Base-by-base conservation (phyloP, 257 asterid genomes). In the Solanum piurae region DNA sequence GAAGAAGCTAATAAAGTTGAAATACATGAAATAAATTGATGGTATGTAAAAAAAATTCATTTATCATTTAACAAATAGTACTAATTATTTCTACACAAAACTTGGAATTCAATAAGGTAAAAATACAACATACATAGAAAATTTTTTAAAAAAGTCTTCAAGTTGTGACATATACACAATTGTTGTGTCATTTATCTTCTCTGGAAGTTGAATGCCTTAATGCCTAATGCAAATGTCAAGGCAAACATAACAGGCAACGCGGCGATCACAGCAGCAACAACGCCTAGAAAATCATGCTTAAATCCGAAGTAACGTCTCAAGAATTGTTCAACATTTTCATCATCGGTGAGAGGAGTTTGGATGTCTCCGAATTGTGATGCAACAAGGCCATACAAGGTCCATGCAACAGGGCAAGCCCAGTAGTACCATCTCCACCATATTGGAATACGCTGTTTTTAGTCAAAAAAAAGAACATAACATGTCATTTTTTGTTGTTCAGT, bases 351-450 rank as follows among this genome's bases (percentile, higher is more conserved):
- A 13, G 5, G 64, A 9, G 76, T 86, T 23, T 87, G 83, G 1
- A 89, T 34, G 21, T 95, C 96, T 76, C 97, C 98, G 42, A 91
- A 95, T 71, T 95, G 98, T 5, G 98, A 88, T 5, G 88, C 89
- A n/a, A 94, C 83, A 79, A 94, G 44, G 3, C 98, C 98, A 29
- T 95, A 94, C 90, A 95, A 87, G 10, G 96, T 93, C 88, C 94
- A 94, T 4, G 98, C 90, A 16, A 93, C 83, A 0, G 98, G 98
- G 11, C 92, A 89, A 40, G 84, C 91, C 98, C 98, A 95, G 66
- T 93, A 95, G 91, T 93, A 93, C 98, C 98, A 95, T 92, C 98
- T 93, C 98, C 98, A 95, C 97, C 97, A 95, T 8, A 94, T 40
- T 2, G 98, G 98, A 14, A 95, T 93, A 60, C 93, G 91, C 98